Conservation (phyloP, 306 rosid species). For the Prunus salicina region DNA sequence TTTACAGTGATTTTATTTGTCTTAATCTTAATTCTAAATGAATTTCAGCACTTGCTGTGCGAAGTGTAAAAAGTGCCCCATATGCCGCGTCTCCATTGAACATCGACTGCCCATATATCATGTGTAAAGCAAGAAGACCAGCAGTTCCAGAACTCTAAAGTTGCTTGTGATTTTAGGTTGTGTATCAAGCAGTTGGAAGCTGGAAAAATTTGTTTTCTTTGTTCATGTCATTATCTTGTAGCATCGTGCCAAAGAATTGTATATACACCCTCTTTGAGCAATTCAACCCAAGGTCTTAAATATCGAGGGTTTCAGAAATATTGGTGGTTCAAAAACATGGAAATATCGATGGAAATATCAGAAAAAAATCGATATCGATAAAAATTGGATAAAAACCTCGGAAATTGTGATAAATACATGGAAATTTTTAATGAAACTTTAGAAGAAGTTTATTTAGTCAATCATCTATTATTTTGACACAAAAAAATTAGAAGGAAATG, state of each 20-base stretch:
- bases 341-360: no score
- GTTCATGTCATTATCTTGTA: not conserved
- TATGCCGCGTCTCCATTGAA: constrained; percentile 68
- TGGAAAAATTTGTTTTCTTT: constrained; percentile 21
- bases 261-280: not conserved
- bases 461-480: no score
- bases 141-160: constrained; percentile 15
- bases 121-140: constrained; percentile 42
- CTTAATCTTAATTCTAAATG: not conserved
- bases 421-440: no score
- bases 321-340: no score
- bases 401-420: no score
- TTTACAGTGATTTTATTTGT: not conserved
- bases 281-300: no score
- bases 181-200: constrained; percentile 37
- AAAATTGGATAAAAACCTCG: no score
- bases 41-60: constrained; percentile 71
- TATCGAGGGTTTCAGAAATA: no score
- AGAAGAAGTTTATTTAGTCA: no score
- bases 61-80: constrained; percentile 79
- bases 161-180: constrained; percentile 51
- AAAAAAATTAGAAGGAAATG: no score
- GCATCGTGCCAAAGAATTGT: constrained; percentile 29
- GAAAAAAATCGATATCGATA: no score
- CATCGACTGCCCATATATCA: constrained; percentile 62